Percentiles rank a stretch among this genome's conserved stretches.
These are phyloP conservation scores for Solanum peruvianum DNA, from an alignment of 257 asterid genomes.

Conservation along the genomic window DNA sequence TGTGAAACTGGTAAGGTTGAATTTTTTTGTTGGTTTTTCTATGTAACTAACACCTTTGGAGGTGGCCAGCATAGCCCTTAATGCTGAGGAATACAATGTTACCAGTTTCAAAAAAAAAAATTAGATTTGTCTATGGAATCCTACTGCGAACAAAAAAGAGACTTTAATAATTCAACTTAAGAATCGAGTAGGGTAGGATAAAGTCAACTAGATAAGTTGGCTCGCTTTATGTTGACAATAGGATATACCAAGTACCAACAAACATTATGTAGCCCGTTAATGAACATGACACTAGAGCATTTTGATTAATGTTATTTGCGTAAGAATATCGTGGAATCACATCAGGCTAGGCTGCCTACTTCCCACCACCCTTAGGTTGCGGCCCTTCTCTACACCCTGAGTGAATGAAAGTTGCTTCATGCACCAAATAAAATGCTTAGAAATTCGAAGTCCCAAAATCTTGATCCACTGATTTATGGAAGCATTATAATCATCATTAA, in stretches of 20 bases:
- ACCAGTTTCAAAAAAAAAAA: no score
- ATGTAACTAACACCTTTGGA: no score
- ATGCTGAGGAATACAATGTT: no score
- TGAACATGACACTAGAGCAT: not conserved
- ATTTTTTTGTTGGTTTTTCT: no score
- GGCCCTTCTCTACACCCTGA: not conserved
- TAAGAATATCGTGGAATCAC: not conserved
- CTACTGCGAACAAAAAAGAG: not conserved
- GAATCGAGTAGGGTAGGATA: not conserved
- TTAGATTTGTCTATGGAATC: not conserved
- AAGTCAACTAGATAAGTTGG: not conserved
- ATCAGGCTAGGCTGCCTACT: not conserved
- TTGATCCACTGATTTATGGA: not conserved
- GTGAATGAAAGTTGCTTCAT: not conserved
- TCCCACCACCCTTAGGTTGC: not conserved
- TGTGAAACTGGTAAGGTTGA: no score
- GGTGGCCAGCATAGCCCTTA: no score
- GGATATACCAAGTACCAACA: not conserved
- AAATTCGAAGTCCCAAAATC: not conserved
- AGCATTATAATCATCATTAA: not conserved
- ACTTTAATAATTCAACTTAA: not conserved
- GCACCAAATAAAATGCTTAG: not conserved
- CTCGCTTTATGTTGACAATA: not conserved
- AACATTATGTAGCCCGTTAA: not conserved
- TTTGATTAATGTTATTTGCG: not conserved